A percentile compares a stretch with the other conserved stretches of the same genome.
Conservation (phyloP, 768 basidiomycete genomes). For the Cubamyces lactineus region DNA sequence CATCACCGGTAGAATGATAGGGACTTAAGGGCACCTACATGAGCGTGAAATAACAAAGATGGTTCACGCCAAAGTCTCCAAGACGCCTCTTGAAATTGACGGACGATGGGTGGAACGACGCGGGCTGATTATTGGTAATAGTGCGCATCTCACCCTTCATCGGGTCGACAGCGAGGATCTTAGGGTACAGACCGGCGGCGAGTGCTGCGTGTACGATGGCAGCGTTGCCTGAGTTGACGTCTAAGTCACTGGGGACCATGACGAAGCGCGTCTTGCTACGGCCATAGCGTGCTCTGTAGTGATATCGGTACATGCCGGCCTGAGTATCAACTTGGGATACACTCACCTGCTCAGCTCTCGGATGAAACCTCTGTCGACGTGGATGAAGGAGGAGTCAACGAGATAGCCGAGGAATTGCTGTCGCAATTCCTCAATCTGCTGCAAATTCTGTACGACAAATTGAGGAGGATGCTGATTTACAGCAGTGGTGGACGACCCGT, state of each 20-base stretch:
- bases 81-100: slow-evolving; percentile 79
- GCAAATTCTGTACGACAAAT: slow-evolving; percentile 63
- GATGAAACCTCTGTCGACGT: slow-evolving; percentile 63
- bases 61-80: slow-evolving; percentile 71
- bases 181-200: slow-evolving; percentile 88
- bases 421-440: slow-evolving; percentile 95
- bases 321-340: background rate
- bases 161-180: slow-evolving; percentile 74
- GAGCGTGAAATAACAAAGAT: slow-evolving; percentile 85
- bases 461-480: background rate
- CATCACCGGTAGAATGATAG: slow-evolving; percentile 12
- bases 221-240: slow-evolving; percentile 67
- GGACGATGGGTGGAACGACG: slow-evolving; percentile 87
- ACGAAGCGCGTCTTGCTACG: slow-evolving; percentile 80
- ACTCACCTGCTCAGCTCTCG: slow-evolving; percentile 70
- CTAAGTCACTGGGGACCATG: slow-evolving; percentile 66
- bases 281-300: slow-evolving; percentile 67
- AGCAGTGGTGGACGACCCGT: background rate
- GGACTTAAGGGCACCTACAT: slow-evolving; percentile 54
- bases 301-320: background rate
- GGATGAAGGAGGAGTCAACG: slow-evolving; percentile 85
- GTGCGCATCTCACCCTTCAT: slow-evolving; percentile 68
- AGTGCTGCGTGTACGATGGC: slow-evolving; percentile 80
- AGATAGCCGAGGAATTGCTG: slow-evolving; percentile 77
- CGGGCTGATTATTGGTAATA: slow-evolving; percentile 77